Percentiles rank a stretch among this genome's conserved stretches.
Conservation (phyloP, 768 basidiomycete species). For the Dacryopinax spathularia region DNA sequence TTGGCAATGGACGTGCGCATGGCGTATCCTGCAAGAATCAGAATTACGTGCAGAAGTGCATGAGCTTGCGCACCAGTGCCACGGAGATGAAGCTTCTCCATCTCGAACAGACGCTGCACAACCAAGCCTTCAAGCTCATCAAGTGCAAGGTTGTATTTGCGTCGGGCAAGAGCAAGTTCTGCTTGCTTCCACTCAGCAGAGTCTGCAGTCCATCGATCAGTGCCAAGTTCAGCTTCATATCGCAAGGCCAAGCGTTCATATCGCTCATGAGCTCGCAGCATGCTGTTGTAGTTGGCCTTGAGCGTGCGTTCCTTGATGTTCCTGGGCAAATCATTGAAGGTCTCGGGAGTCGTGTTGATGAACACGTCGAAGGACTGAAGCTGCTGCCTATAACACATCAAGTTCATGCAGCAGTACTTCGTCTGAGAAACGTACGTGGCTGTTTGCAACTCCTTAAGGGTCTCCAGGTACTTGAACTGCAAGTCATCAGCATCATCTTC, state of each 20-base stretch:
- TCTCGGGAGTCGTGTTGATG: neutral
- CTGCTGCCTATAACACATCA: too few species aligned
- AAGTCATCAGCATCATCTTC: neutral
- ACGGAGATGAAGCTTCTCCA: neutral
- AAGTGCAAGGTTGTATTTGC: neutral
- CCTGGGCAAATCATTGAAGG: neutral
- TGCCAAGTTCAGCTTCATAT: neutral
- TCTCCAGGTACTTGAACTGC: neutral
- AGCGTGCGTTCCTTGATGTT: neutral
- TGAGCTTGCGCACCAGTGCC: neutral
- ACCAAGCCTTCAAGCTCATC: neutral
- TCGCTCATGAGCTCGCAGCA: neutral
- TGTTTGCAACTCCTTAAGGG: neutral
- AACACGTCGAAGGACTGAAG: neutral
- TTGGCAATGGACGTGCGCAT: neutral
- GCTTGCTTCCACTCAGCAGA: neutral
- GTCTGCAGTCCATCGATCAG: neutral
- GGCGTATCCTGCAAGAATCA: neutral
- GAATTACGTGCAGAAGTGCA: neutral
- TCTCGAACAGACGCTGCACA: neutral
- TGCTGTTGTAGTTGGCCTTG: neutral
- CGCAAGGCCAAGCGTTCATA: neutral
- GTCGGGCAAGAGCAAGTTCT: neutral
- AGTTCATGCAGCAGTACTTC: neutral
- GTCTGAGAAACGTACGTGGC: neutral